Evolutionary conservation across 2,329 filamentous ascomycete genomes (phyloP), one percentile per base, ranked within the genome.

Genomic region (Fusarium pseudocircinatum): DNA sequence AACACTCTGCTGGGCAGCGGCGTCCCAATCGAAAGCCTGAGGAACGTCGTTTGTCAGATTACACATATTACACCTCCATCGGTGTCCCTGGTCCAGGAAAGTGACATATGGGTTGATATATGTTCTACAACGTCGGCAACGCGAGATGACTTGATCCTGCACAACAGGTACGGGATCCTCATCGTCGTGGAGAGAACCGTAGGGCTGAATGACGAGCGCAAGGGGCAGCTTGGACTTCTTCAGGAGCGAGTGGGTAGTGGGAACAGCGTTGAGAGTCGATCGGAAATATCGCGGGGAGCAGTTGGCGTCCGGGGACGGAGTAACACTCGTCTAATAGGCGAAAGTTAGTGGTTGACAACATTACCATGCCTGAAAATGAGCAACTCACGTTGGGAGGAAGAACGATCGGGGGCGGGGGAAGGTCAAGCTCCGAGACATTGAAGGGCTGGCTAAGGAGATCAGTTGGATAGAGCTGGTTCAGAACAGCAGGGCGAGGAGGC

Each of bases 51-150:
- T 99, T 77, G 95, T 98, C 74, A 99, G 87, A 83, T 97, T 98
- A 84, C 96, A 99, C 95, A 99, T 98, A 85, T 99, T 99, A 86
- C 96, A 99, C 79, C 96, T 92, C 96, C 96, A 99, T 80, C 96
- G 90, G 84, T 99, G 96, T 52, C 96, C 96, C 80, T 98, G 94
- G 78, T 99, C 96, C 69, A 99, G 86, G 85, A 99, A 99, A 52
- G 94, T 94, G 67, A 97, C 96, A 77, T 96, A 99, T 18, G 96
- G 95, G 82, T 98, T 98, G 87, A 98, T 98, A 82, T 98, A 98
- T 63, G 96, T 96, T 77, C 96, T 89, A 84, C 96, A 99, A 84
- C 96, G 92, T 82, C 96, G 91, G 87, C 96, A 99, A 79, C 96
- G 92, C 64, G 96, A 97, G 81, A 99, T 99, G 74, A 98, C 94